A percentile compares a stretch with the other conserved stretches of the same genome.
Conservation (phyloP, 176 grass and related monocot species). For the Areca catechu region DNA sequence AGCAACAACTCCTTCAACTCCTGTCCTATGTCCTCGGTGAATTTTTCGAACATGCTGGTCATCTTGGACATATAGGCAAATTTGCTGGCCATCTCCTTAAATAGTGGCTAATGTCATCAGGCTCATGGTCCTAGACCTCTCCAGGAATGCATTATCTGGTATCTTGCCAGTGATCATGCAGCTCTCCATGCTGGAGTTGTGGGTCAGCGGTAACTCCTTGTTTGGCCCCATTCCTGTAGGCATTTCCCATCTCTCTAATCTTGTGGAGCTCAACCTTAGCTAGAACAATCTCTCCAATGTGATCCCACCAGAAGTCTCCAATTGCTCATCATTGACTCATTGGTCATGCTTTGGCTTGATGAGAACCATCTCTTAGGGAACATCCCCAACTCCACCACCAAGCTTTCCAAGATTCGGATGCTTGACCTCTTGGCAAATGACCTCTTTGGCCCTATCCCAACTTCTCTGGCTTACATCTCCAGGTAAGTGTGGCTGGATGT, state of each 20-base stretch:
- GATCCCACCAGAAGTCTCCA: conserved; percentile 62
- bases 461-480: conserved; percentile 60
- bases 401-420: conserved; percentile 58
- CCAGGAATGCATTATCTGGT: conserved; percentile 50
- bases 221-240: conserved; percentile 50
- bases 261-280: conserved; percentile 65
- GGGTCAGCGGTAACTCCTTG: conserved; percentile 54
- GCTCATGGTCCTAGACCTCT: conserved; percentile 64
- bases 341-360: conserved; percentile 49
- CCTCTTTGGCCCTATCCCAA: conserved; percentile 53
- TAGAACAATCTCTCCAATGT: conserved; percentile 51
- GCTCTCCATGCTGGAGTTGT: conserved; percentile 58
- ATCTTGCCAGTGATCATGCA: conserved; percentile 32
- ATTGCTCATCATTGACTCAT: conserved; percentile 49
- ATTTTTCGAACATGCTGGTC: conserved; percentile 26
- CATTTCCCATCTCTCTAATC: conserved; percentile 42
- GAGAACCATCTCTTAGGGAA: conserved; percentile 54
- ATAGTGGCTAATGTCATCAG: conserved; percentile 46
- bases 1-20: conserved; percentile 47
- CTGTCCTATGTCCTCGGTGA: conserved; percentile 5
- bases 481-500: conserved; percentile 50
- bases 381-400: conserved; percentile 63
- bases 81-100: conserved; percentile 42
- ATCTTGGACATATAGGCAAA: conserved; percentile 52
- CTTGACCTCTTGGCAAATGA: conserved; percentile 75